Evolutionary conservation across 2,329 filamentous ascomycete species (phyloP).

Genomic region (Septoria petroselini): DNA sequence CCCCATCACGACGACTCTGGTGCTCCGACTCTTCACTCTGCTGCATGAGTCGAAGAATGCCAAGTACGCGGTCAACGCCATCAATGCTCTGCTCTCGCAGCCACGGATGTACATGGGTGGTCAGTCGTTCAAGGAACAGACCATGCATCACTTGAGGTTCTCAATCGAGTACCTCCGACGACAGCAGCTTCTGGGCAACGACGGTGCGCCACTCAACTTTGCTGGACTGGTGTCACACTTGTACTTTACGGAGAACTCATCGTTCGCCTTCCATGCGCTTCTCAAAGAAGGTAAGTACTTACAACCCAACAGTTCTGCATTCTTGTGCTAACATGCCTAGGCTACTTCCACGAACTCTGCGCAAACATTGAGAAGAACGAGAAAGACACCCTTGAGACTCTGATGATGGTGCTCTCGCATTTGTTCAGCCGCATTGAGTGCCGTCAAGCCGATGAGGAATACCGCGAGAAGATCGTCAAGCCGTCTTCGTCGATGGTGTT

Average conservation of each 20-base stretch:
- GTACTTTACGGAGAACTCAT: slow-evolving; percentile 72
- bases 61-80: slow-evolving; percentile 58
- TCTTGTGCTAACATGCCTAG: background rate
- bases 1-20: slow-evolving; percentile 68
- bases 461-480: slow-evolving; percentile 50
- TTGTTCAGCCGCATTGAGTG: slow-evolving; percentile 63
- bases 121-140: slow-evolving; percentile 62
- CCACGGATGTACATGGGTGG: slow-evolving; percentile 69
- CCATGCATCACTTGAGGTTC: slow-evolving; percentile 74
- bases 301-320: background rate
- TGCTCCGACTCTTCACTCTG: slow-evolving; percentile 66
- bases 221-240: slow-evolving; percentile 67
- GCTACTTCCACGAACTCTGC: slow-evolving; percentile 65
- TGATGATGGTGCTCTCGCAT: slow-evolving; percentile 68
- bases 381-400: slow-evolving; percentile 52
- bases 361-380: slow-evolving; percentile 53
- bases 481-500: slow-evolving; percentile 62
- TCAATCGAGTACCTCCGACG: slow-evolving; percentile 75
- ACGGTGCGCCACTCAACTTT: slow-evolving; percentile 68
- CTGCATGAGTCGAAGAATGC: slow-evolving; percentile 64
- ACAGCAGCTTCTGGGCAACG: slow-evolving; percentile 60
- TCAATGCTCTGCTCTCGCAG: slow-evolving; percentile 67
- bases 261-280: slow-evolving; percentile 73
- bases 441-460: slow-evolving; percentile 48
- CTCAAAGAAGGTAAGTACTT: slow-evolving; percentile 55